Evolutionary conservation across 805 yeast species (phyloP).

Genomic region (Spathaspora passalidarum): DNA sequence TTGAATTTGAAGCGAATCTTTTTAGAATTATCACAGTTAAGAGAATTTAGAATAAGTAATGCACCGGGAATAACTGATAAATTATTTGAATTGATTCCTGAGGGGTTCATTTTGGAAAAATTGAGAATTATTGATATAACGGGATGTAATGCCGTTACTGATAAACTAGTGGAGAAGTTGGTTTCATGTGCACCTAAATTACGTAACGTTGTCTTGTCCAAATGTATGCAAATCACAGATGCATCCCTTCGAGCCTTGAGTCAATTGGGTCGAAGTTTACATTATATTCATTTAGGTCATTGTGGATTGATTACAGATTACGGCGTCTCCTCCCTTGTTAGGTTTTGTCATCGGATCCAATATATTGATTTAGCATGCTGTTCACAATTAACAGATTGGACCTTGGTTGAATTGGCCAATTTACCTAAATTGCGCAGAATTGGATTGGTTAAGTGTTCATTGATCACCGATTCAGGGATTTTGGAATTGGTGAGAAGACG

Average conservation of each 20-base stretch:
- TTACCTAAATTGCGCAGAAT: constrained; percentile 82
- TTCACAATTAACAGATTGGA: constrained; percentile 77
- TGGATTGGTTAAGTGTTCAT: constrained; percentile 87
- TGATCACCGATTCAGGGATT: constrained; percentile 83
- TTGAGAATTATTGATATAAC: constrained; percentile 83
- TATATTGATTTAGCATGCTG: constrained; percentile 96
- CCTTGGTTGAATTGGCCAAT: constrained; percentile 71
- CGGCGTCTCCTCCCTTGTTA: constrained; percentile 74
- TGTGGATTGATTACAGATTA: constrained; percentile 86
- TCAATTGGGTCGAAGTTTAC: constrained; percentile 72
- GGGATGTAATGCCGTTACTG: constrained; percentile 77
- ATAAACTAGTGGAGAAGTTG: constrained; percentile 68
- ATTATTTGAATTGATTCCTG: constrained; percentile 55
- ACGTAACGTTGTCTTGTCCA: constrained; percentile 84
- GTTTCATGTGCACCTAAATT: constrained; percentile 79
- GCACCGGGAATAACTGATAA: constrained; percentile 68
- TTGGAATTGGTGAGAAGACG: constrained; percentile 63
- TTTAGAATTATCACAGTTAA: constrained; percentile 59
- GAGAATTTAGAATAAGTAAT: constrained; percentile 81
- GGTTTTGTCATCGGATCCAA: constrained; percentile 79
- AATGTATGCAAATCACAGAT: constrained; percentile 86
- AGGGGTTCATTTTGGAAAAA: constrained; percentile 51
- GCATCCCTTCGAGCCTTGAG: constrained; percentile 69
- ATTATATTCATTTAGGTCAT: constrained; percentile 91
- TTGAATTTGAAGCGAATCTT: constrained; percentile 56